Evolutionary conservation across 176 grass and related monocot species (phyloP).

Genomic region (Triticum aestivum): IWGSC_CS_RefSeq_v2.1 NC_057797.1:727865722-727866221

Average conservation of each 20-base stretch:
- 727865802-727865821: background rate
- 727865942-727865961: conserved; percentile 23
- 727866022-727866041: conserved; percentile 36
- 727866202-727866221: conserved; percentile 9
- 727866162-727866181: conserved; percentile 21
- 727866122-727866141: conserved; percentile 27
- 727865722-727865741: background rate
- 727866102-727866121: conserved; percentile 1
- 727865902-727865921: conserved; percentile 31
- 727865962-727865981: conserved; percentile 35
- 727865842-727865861: background rate
- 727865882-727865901: conserved; percentile 24
- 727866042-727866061: conserved; percentile 30
- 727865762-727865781: background rate
- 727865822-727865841: background rate
- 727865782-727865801: background rate
- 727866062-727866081: conserved; percentile 25
- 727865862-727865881: conserved; percentile 34
- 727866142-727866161: conserved; percentile 40
- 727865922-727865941: conserved; percentile 13
- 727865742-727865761: background rate
- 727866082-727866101: conserved; percentile 31
- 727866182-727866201: conserved; percentile 26
- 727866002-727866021: conserved; percentile 36
- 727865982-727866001: conserved; percentile 35